Conservation (phyloP, 208 protist species). For the Leishmania aethiopica region DNA sequence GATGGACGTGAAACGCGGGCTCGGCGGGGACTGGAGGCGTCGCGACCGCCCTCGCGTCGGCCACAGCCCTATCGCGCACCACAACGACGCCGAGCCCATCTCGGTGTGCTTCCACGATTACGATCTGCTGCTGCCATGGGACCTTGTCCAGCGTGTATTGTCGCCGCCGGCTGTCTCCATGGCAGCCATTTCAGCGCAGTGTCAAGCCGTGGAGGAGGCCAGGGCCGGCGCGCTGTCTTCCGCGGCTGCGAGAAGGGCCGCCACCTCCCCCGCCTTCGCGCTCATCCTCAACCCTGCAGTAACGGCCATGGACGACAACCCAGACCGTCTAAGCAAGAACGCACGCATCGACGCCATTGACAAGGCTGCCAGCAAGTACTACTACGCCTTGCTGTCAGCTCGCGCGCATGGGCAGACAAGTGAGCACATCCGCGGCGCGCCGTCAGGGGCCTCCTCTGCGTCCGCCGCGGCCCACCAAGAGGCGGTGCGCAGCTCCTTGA, state of each 20-base stretch:
- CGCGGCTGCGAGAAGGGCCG: neutral
- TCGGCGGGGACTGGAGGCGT: neutral
- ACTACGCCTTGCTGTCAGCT: constrained; percentile 46
- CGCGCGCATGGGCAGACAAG: constrained; percentile 11
- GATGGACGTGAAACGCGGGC: neutral
- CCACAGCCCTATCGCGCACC: neutral
- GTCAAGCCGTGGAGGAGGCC: neutral
- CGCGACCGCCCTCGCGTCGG: neutral
- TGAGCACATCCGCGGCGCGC: neutral
- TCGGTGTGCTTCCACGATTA: constrained; percentile 47
- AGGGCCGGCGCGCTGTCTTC: neutral
- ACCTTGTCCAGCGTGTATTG: constrained; percentile 13
- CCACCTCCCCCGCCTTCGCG: constrained; percentile 14
- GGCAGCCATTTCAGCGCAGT: constrained; percentile 4
- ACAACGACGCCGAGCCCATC: neutral
- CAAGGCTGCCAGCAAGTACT: constrained; percentile 42
- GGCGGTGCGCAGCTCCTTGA: constrained; percentile 16
- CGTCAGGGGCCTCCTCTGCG: constrained; percentile 7
- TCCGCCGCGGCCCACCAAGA: constrained; percentile 30
- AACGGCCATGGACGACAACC: constrained; percentile 39
- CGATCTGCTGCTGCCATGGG: constrained; percentile 36
- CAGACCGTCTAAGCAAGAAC: constrained; percentile 62
- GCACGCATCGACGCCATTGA: constrained; percentile 69
- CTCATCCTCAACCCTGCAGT: constrained; percentile 66
- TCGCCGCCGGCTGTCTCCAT: neutral